Evolutionary conservation across 345 rosid species (phyloP), one percentile per base, ranked within the genome.

Genomic region (Arabidopsis arenosa): DNA sequence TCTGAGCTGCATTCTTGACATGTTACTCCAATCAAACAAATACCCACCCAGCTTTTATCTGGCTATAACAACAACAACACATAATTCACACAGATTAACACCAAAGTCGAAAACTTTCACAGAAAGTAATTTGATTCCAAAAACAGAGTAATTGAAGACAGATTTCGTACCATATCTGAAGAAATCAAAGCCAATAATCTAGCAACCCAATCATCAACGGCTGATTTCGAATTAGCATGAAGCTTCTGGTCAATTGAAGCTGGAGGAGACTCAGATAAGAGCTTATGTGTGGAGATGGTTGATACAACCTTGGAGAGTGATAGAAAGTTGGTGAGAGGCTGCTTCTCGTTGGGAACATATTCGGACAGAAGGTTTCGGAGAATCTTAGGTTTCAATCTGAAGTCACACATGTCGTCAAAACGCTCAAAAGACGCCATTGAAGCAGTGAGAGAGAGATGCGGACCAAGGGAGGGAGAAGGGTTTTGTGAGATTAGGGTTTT

Each of bases 21-120:
- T 68, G 94, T 88, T 71, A 92, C 75, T 62, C 96, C 97, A 15
- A 95, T 75, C 78, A 95, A 82, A 80, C 84, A 80, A 47, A 90
- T 84, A 67, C 97, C 98, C 11, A 83, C 88, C 91, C 92, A 86
- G 63, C 96, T 87, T 79, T 86, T 89, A 85, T 90, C 92, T 85
- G 93, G 88, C 98, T 94, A 80, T 1, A 85, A 18, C 70, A 26
- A 41, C 73, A 80, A 57, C 2, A 55, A 33, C 11, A 9, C 13
- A 18, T 39, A 1, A 30, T n/a, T 9, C 12, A n/a, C 52, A 35
- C 33, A 51, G 0, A 47, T 5, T 18, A 43, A 21, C 47, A 74
- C 41, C 35, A 26, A 64, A 49, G 55, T 28, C 43, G 13, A 66
- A 0, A 63, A 11, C 54, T 48, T 70, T 68, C 60, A 44, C 36